phyloP scores from a whole-genome alignment of 2,329 filamentous ascomycete species.

The Fusarium nematophilum region DNA sequence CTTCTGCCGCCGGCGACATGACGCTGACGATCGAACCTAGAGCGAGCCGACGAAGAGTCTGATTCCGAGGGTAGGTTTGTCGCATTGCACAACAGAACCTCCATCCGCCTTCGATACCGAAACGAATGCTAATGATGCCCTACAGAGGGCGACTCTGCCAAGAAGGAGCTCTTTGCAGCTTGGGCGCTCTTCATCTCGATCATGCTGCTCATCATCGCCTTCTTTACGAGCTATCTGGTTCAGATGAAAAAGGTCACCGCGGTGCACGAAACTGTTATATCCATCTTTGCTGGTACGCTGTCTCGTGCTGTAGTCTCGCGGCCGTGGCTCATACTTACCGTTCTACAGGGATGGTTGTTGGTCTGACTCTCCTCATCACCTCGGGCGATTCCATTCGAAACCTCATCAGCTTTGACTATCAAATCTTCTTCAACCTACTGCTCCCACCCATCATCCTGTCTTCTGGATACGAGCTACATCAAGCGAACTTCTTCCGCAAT shows the following conservation, averaged over 20 bases:
- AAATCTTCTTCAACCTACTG: constrained; percentile 99
- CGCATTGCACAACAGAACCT: constrained; percentile 4
- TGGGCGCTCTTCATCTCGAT: constrained; percentile 99
- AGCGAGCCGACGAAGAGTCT: constrained; percentile 46
- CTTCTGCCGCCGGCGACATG: constrained; percentile 1
- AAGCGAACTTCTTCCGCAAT: constrained; percentile 99
- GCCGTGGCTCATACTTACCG: constrained; percentile 37
- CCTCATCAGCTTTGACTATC: constrained; percentile 96
- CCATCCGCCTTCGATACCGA: not conserved
- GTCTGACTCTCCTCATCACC: constrained; percentile 84
- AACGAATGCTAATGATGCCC: constrained; percentile 32
- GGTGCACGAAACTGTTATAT: constrained; percentile 97
- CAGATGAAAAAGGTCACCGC: constrained; percentile 98
- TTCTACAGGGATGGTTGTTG: constrained; percentile 87
- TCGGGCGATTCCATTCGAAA: constrained; percentile 86
- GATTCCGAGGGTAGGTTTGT: constrained; percentile 49
- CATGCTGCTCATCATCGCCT: constrained; percentile 89
- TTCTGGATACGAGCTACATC: constrained; percentile 96
- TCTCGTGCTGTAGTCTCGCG: not conserved
- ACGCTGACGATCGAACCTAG: constrained; percentile 41
- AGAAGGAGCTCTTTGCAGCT: constrained; percentile 95
- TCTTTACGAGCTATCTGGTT: constrained; percentile 96
- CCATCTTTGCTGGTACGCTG: constrained; percentile 86
- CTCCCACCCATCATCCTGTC: constrained; percentile 98
- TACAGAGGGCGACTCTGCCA: constrained; percentile 79